Conservation (phyloP, 768 basidiomycete species). For the Tremella yokohamensis region DNA sequence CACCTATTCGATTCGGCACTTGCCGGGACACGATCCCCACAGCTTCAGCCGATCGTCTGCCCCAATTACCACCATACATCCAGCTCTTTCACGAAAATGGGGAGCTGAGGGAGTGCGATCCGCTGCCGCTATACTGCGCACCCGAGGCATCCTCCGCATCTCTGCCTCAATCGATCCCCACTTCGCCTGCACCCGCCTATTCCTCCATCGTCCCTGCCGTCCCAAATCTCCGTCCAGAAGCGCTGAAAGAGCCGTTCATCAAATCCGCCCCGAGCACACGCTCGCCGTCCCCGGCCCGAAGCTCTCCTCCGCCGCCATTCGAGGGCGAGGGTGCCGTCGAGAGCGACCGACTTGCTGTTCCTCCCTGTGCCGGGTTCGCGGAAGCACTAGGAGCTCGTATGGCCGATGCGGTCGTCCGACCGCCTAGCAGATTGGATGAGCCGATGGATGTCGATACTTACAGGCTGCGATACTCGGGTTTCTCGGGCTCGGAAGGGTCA, state of each 20-base stretch:
- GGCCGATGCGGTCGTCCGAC: neutral
- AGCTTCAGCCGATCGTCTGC: neutral
- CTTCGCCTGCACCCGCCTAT: slow-evolving; percentile 6
- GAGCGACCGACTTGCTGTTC: neutral
- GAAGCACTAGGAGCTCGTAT: no score
- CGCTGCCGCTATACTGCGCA: slow-evolving; percentile 39
- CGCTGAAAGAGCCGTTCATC: neutral
- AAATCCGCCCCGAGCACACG: neutral
- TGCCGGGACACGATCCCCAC: slow-evolving; percentile 23
- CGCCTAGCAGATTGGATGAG: slow-evolving; percentile 3
- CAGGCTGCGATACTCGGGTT: neutral
- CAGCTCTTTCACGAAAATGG: slow-evolving; percentile 51
- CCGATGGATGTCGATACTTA: slow-evolving; percentile 17
- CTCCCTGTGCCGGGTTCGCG: no score
- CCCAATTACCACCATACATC: slow-evolving; percentile 43
- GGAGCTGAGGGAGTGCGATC: slow-evolving; percentile 37
- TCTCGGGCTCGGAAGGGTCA: neutral
- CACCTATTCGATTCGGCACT: slow-evolving; percentile 46
- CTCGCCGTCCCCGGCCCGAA: neutral
- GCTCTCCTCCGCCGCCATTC: neutral
- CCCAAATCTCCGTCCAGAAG: no score
- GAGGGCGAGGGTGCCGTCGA: slow-evolving; percentile 9
- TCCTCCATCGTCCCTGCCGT: slow-evolving; percentile 4
- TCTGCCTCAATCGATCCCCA: neutral
- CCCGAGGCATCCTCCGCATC: slow-evolving; percentile 7